Conservation (phyloP, 208 protist species). For the Kentomonas sorsogonicus region DNA sequence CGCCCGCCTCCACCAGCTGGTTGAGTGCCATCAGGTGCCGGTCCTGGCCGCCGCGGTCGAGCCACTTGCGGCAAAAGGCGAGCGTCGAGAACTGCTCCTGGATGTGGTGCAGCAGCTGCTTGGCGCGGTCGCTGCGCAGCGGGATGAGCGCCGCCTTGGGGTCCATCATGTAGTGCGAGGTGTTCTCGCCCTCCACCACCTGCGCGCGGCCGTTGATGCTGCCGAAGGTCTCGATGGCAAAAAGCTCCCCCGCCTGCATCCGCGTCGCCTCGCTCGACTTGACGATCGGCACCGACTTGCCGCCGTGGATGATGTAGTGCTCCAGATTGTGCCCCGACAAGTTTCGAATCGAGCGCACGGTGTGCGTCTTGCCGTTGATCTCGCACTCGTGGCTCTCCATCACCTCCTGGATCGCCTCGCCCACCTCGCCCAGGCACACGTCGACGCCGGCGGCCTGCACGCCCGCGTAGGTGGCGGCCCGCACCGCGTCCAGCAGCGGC, state of each 20-base stretch:
- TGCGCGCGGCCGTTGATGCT: slow-evolving; percentile 93
- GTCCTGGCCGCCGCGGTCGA: slow-evolving; percentile 93
- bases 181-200: slow-evolving; percentile 96
- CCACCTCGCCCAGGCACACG: slow-evolving; percentile 93
- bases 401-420: slow-evolving; percentile 96
- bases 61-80: slow-evolving; percentile 97
- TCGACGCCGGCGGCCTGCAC: slow-evolving; percentile 96
- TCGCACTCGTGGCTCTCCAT: slow-evolving; percentile 98
- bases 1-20: slow-evolving; percentile 78
- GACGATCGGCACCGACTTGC: slow-evolving; percentile 99
- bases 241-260: slow-evolving; percentile 98
- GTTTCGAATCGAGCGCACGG: slow-evolving; percentile 97
- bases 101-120: slow-evolving; percentile 91
- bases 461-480: slow-evolving; percentile 97
- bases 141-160: slow-evolving; percentile 56
- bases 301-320: slow-evolving; percentile 98
- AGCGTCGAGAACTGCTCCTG: slow-evolving; percentile 93
- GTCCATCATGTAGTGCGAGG: slow-evolving; percentile 98
- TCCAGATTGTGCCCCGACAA: slow-evolving; percentile 98
- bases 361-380: slow-evolving; percentile 92
- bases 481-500: slow-evolving; percentile 92
- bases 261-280: slow-evolving; percentile 90
- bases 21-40: slow-evolving; percentile 87
- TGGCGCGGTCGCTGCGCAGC: slow-evolving; percentile 80
- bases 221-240: slow-evolving; percentile 99